Evolutionary conservation across 1,284 basidiomycete species (phyloP).

Genomic region (Irpex rosettiformis): DNA sequence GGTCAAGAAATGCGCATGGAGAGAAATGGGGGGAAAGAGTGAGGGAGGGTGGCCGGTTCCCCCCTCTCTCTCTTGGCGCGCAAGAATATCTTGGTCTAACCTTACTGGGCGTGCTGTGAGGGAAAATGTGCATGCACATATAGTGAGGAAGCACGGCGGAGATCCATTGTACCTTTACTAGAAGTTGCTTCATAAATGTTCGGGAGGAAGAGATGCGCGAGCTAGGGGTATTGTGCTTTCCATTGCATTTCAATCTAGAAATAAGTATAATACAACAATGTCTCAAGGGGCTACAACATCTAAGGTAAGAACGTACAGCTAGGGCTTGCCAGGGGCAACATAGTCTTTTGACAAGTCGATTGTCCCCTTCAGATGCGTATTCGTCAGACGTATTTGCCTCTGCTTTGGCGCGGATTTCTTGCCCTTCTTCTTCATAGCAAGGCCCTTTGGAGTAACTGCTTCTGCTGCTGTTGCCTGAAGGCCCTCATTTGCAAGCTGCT

Average conservation of each 20-base stretch:
- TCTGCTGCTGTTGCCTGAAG: slow-evolving; percentile 70
- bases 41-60: too few species aligned
- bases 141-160: too few species aligned
- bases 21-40: too few species aligned
- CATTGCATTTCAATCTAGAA: not conserved
- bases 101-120: too few species aligned
- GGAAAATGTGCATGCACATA: too few species aligned
- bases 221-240: too few species aligned
- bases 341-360: slow-evolving; percentile 81
- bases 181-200: too few species aligned
- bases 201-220: too few species aligned
- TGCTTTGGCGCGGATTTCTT: slow-evolving; percentile 75
- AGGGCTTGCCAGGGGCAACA: slow-evolving; percentile 45
- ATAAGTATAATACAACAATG: not conserved
- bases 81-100: too few species aligned
- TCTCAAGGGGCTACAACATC: not conserved
- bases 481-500: slow-evolving; percentile 74
- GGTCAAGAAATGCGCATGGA: too few species aligned
- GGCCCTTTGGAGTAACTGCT: slow-evolving; percentile 47
- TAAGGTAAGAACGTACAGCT: slow-evolving; percentile 5
- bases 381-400: slow-evolving; percentile 79
- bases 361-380: slow-evolving; percentile 79
- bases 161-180: too few species aligned
- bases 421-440: slow-evolving; percentile 72
- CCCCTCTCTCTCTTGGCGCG: too few species aligned